These are phyloP conservation scores for Mycogone perniciosa DNA, from an alignment of 2,329 filamentous ascomycete species.

Conservation along the genomic window DNA sequence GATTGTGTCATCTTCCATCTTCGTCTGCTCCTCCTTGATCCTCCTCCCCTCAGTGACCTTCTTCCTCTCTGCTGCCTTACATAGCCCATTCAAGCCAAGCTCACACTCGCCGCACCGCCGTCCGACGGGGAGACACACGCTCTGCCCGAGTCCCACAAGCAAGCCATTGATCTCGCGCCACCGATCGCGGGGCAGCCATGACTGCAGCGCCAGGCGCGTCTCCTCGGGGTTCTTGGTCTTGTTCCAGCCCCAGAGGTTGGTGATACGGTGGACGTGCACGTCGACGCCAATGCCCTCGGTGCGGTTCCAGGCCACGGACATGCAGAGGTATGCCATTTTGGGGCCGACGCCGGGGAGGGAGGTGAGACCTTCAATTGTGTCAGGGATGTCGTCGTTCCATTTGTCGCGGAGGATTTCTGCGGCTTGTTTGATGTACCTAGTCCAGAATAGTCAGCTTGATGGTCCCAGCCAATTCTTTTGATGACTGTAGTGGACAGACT, in stretches of 20 bases:
- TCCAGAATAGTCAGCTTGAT: neutral
- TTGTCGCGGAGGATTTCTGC: conserved; percentile 67
- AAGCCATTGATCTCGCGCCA: conserved; percentile 93
- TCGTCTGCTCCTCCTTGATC: conserved; percentile 25
- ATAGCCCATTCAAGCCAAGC: conserved; percentile 68
- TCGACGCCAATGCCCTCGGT: conserved; percentile 83
- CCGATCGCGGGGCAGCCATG: conserved; percentile 74
- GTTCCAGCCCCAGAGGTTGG: conserved; percentile 91
- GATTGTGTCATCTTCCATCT: conserved; percentile 17
- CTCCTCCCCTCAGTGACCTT: conserved; percentile 55
- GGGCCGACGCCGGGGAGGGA: conserved; percentile 81
- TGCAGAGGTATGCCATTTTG: conserved; percentile 89
- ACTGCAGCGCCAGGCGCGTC: conserved; percentile 67
- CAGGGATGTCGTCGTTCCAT: conserved; percentile 70
- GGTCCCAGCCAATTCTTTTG: neutral
- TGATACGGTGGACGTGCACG: conserved; percentile 91
- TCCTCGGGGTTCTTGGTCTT: conserved; percentile 75
- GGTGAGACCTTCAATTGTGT: conserved; percentile 67
- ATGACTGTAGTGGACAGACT: conserved; percentile 25
- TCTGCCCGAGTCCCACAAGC: conserved; percentile 83
- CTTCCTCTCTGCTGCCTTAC: conserved; percentile 61
- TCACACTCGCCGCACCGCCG: conserved; percentile 81
- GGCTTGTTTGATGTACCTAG: conserved; percentile 61
- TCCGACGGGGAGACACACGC: conserved; percentile 73
- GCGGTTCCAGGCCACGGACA: conserved; percentile 62